Evolutionary conservation across 345 rosid species (phyloP).

Genomic region (Eucalyptus erythrocorys): DNA sequence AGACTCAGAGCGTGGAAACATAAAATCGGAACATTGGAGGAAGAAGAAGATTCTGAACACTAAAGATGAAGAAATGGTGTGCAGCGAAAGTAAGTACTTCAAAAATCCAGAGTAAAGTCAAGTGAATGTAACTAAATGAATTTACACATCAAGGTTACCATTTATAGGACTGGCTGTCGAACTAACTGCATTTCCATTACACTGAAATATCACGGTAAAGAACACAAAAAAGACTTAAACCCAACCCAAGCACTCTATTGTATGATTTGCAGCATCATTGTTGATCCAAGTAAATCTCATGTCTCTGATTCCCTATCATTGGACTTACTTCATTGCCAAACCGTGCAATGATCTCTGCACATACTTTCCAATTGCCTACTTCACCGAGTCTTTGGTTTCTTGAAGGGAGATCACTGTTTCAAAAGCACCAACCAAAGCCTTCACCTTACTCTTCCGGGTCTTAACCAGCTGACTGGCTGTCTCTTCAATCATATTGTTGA

Average conservation of each 20-base stretch:
- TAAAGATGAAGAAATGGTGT: not conserved
- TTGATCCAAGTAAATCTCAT: not conserved
- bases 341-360: not conserved
- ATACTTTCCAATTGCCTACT: not conserved
- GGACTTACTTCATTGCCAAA: not conserved
- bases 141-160: not conserved
- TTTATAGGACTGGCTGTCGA: not conserved
- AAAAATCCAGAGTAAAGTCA: not conserved
- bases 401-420: slow-evolving; percentile 90
- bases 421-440: slow-evolving; percentile 94
- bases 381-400: slow-evolving; percentile 31
- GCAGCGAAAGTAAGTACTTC: not conserved
- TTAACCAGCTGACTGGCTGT: slow-evolving; percentile 81
- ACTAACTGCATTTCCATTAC: not conserved
- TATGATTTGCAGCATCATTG: not conserved
- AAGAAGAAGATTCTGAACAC: not conserved
- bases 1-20: not conserved
- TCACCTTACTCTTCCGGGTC: slow-evolving; percentile 85
- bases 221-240: not conserved
- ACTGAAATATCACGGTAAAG: not conserved
- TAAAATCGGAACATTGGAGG: not conserved
- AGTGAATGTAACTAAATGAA: not conserved
- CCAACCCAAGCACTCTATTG: not conserved
- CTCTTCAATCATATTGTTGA: slow-evolving; percentile 85
- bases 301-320: not conserved